phyloP scores from a whole-genome alignment of 2,329 filamentous ascomycete species.

The Myriosclerotinia duriaeana region DNA sequence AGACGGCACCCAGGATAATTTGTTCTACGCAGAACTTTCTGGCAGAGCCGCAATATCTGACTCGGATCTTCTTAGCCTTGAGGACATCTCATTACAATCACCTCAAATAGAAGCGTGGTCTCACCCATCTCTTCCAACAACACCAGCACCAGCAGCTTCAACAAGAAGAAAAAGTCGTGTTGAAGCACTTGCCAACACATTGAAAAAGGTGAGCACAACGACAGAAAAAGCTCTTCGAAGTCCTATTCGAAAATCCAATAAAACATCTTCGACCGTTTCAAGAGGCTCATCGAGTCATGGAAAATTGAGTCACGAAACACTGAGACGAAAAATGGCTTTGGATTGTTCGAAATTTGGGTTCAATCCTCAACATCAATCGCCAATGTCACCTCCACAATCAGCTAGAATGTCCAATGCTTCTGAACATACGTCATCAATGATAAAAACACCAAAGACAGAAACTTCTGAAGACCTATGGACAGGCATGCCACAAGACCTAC shows the following conservation, averaged over 20 bases:
- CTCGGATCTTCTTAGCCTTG: constrained; percentile 38
- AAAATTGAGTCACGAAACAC: constrained; percentile 46
- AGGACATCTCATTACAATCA: constrained; percentile 36
- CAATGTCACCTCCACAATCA: constrained; percentile 48
- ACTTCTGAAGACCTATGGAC: constrained; percentile 38
- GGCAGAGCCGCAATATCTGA: constrained; percentile 40
- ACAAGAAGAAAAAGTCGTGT: constrained; percentile 33
- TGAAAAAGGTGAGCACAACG: constrained; percentile 42
- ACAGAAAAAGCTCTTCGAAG: constrained; percentile 41
- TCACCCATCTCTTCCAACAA: constrained; percentile 33
- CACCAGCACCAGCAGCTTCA: constrained; percentile 29
- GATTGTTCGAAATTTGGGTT: constrained; percentile 47
- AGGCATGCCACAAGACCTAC: constrained; percentile 37
- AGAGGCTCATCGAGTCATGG: constrained; percentile 37
- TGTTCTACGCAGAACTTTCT: constrained; percentile 35
- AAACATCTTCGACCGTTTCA: constrained; percentile 36
- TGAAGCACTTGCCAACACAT: constrained; percentile 50
- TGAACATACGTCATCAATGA: constrained; percentile 24
- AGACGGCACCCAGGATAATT: constrained; percentile 24
- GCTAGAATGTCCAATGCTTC: constrained; percentile 41
- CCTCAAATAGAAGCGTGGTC: constrained; percentile 29
- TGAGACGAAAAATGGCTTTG: constrained; percentile 50
- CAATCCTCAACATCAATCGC: constrained; percentile 46
- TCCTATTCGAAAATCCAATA: constrained; percentile 43
- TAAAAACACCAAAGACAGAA: constrained; percentile 33